Percentiles rank a stretch among this genome's conserved stretches.
Evolutionary conservation across 1,284 basidiomycete genomes (phyloP).

Genomic region (Ceratobasidium sp.): DNA sequence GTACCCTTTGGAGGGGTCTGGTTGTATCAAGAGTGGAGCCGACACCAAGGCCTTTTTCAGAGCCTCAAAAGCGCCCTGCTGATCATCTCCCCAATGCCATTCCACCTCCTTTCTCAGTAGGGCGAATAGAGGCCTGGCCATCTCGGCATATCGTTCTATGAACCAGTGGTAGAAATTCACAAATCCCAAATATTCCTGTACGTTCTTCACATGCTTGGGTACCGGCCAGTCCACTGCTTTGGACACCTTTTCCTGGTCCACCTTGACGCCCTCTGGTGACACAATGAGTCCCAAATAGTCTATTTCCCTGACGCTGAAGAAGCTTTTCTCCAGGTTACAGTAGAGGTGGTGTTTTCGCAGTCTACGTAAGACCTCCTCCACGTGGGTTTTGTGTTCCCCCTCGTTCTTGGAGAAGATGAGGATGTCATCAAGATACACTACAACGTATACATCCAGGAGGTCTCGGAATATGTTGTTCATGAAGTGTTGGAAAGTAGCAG

Average conservation of each 20-base stretch:
- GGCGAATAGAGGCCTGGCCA: constrained; percentile 47
- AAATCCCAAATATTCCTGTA: too few species aligned
- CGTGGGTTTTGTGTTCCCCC: constrained; percentile 51
- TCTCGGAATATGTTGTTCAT: constrained; percentile 41
- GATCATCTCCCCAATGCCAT: constrained; percentile 42
- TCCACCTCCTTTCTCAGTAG: constrained; percentile 45
- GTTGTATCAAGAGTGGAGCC: background rate
- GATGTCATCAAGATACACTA: constrained; percentile 46
- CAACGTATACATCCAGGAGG: constrained; percentile 20
- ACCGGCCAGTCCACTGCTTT: too few species aligned
- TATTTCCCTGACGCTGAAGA: constrained; percentile 45
- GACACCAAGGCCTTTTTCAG: constrained; percentile 42
- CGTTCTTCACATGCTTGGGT: too few species aligned
- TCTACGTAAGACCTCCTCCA: constrained; percentile 47
- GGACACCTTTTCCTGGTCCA: constrained; percentile 50
- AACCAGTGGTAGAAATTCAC: too few species aligned
- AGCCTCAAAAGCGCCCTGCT: constrained; percentile 47
- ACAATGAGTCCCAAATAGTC: constrained; percentile 51
- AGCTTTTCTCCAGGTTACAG: constrained; percentile 48
- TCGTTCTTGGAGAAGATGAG: too few species aligned
- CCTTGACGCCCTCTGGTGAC: constrained; percentile 44
- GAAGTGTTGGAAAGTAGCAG: too few species aligned
- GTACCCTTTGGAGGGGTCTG: constrained; percentile 45
- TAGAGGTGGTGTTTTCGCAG: constrained; percentile 43
- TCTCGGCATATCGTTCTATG: constrained; percentile 48